Percentiles rank a stretch among this genome's conserved stretches.
phyloP scores from a whole-genome alignment of 257 asterid genomes.

The Mitragyna speciosa region DNA sequence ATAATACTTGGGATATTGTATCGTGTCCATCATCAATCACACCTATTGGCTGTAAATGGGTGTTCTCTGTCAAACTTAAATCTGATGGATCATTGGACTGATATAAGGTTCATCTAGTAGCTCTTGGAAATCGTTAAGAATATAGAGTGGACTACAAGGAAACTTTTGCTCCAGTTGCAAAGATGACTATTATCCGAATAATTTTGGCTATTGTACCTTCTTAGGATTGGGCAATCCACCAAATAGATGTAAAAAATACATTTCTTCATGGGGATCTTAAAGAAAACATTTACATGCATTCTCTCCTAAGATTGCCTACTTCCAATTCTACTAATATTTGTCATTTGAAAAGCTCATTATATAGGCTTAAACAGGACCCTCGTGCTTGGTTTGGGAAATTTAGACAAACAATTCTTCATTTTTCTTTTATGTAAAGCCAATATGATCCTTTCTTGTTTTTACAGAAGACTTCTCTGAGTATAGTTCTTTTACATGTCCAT shows the following conservation, averaged over 20 bases:
- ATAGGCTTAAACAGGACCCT: too few relatives aligned
- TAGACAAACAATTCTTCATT: too few relatives aligned
- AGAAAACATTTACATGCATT: background rate
- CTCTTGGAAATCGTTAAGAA: background rate
- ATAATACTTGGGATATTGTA: background rate
- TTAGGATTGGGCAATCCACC: background rate
- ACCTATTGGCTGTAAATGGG: background rate
- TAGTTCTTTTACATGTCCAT: too few relatives aligned
- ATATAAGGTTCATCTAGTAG: background rate
- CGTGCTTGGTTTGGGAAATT: too few relatives aligned
- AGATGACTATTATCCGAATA: background rate
- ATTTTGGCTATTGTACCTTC: background rate
- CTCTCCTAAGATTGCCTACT: background rate
- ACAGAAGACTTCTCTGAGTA: too few relatives aligned
- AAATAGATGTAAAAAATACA: background rate
- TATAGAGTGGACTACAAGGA: background rate
- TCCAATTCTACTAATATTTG: too few relatives aligned
- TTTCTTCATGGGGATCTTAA: background rate
- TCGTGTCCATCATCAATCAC: background rate
- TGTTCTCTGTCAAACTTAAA: background rate
- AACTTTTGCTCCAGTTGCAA: background rate
- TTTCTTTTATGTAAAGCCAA: too few relatives aligned
- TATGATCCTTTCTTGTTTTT: too few relatives aligned
- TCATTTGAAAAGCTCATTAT: too few relatives aligned
- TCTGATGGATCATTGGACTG: background rate